Evolutionary conservation across 768 basidiomycete genomes (phyloP), one percentile per base, ranked within the genome.

Genomic region (Coprinopsis sp.): DNA sequence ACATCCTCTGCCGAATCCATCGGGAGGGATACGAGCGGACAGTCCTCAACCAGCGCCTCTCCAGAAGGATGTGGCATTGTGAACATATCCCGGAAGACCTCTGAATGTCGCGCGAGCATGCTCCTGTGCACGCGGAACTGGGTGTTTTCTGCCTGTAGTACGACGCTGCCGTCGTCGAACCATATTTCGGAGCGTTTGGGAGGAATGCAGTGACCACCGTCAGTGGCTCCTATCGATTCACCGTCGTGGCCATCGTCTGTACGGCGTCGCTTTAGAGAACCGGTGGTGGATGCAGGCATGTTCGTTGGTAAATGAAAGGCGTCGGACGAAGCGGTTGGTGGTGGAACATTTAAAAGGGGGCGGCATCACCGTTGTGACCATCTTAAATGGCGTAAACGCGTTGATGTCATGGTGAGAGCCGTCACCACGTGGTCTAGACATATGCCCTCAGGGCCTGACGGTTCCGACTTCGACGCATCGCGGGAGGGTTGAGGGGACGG

Each of bases 51-150:
- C 10, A 21, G 31, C 2, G 31, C 27, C 13, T 45, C 38, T 3
- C 21, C 25, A 8, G 38, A 18, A 5, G 47, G 44, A 10, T 45
- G 43, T 21, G 48, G 44, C 3, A 56, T 33, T 6, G 42, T 18
- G 31, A 64, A 61, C 55, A 64, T 58, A 33, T 58, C 56, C n/a
- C 38, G 24, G 44, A 62, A 64, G 10, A 62, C 25, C 0, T 44
- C 34, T 2, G 58, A 62, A 14, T 59, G 49, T 6, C 47, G 29
- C 3, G 58, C 41, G 1, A 64, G 44, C 3, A 62, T 31, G 6
- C 33, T 21, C 6, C 54, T 44, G 38, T 60, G 56, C 8, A 63
- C 56, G 14, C 49, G 54, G 40, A 61, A 64, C 38, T 61, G 54
- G 13, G 44, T 55, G 21, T 33, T 23, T 24, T 51, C 51, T 2